phyloP scores from a whole-genome alignment of 169 alveolate genomes.

The Plasmodium falciparum region DNA sequence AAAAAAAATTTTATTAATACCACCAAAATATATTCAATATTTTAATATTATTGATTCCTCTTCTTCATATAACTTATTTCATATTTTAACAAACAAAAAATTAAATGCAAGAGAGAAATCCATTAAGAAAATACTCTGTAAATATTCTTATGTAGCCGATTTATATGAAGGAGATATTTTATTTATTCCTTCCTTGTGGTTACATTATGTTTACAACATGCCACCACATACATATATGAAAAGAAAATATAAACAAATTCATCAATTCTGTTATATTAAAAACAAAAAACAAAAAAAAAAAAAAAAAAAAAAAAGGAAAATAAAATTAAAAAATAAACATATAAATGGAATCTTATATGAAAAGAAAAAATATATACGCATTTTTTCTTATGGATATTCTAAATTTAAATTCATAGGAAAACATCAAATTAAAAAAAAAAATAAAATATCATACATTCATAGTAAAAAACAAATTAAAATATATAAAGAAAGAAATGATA shows the following conservation, averaged over 20 bases:
- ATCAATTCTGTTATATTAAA: slow-evolving; percentile 14
- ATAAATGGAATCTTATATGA: not conserved
- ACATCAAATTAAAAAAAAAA: not conserved
- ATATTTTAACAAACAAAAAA: slow-evolving; percentile 41
- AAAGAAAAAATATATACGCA: not conserved
- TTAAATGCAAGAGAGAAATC: slow-evolving; percentile 35
- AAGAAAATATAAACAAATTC: slow-evolving; percentile 13
- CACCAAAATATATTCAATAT: slow-evolving; percentile 60
- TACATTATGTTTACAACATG: slow-evolving; percentile 74
- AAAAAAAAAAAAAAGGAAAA: not conserved
- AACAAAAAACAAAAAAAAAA: not conserved
- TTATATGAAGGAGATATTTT: slow-evolving; percentile 67
- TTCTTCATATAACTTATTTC: slow-evolving; percentile 51
- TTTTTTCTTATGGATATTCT: not conserved
- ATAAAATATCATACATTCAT: not conserved
- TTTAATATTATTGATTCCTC: slow-evolving; percentile 63
- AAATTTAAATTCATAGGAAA: slow-evolving; percentile 8
- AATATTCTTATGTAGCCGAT: slow-evolving; percentile 67
- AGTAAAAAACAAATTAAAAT: no score
- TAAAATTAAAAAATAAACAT: slow-evolving; percentile 1
- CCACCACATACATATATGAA: slow-evolving; percentile 55
- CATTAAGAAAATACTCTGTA: slow-evolving; percentile 30
- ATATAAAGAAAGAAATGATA: no score
- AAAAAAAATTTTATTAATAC: slow-evolving; percentile 67
- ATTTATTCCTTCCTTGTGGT: slow-evolving; percentile 71